Conservation (phyloP, 2,329 filamentous ascomycete genomes). For the Exophiala oligosperma region DNA sequence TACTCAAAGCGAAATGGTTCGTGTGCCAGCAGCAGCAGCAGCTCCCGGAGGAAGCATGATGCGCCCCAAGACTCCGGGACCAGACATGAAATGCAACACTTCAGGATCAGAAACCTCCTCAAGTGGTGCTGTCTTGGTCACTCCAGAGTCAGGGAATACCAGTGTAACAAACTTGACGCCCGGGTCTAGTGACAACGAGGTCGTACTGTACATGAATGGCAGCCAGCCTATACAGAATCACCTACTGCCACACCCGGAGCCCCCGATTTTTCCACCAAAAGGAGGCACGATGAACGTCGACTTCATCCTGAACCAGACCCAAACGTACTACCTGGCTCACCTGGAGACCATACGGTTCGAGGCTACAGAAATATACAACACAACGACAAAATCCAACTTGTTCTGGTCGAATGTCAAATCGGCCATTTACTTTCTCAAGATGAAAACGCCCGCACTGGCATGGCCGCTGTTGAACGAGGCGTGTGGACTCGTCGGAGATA, state of each 20-base stretch:
- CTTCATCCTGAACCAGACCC: conserved; percentile 3
- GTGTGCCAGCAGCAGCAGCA: neutral
- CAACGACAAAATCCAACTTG: neutral
- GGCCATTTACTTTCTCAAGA: conserved; percentile 17
- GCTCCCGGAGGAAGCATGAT: too few species aligned
- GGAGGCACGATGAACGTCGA: conserved; percentile 1
- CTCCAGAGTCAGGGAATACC: neutral
- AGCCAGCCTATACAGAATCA: neutral
- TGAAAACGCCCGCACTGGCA: conserved; percentile 4
- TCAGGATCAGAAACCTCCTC: neutral
- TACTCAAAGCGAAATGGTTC: neutral
- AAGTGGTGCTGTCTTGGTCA: neutral
- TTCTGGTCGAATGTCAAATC: conserved; percentile 15
- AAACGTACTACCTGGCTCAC: conserved; percentile 1
- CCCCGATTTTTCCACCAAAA: conserved; percentile 1
- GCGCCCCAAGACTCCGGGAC: neutral
- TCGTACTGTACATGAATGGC: neutral
- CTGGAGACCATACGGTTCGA: neutral
- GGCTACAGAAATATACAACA: neutral
- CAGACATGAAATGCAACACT: neutral
- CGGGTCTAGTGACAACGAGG: neutral
- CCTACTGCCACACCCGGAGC: neutral
- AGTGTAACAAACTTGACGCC: neutral
- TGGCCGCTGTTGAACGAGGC: conserved; percentile 14
- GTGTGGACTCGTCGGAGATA: neutral